These are phyloP conservation scores for Populus hybrid DNA, from an alignment of 441 rosid genomes.

Conservation along the genomic window DNA sequence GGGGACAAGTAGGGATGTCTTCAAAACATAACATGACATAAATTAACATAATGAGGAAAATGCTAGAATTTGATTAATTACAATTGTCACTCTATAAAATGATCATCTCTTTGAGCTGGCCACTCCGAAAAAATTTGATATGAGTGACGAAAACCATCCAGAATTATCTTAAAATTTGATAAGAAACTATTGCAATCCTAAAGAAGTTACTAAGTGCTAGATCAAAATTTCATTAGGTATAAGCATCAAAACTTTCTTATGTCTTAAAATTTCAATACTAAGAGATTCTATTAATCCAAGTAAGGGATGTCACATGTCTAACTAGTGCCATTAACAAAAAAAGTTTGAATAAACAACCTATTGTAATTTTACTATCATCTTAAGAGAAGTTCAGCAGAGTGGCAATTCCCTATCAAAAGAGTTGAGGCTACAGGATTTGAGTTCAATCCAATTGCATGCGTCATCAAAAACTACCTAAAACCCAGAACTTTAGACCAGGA, in stretches of 20 bases:
- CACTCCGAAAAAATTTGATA: no score
- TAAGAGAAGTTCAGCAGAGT: background rate
- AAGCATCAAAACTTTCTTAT: background rate
- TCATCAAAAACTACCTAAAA: background rate
- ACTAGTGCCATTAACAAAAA: background rate
- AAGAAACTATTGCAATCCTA: background rate
- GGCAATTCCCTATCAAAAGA: background rate
- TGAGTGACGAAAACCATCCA: background rate
- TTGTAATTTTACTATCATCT: background rate
- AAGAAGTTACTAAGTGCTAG: background rate
- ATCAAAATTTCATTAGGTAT: background rate
- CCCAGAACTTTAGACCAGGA: background rate
- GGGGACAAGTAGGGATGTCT: background rate
- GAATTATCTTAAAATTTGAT: background rate
- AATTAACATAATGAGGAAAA: background rate
- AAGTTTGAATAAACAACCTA: background rate
- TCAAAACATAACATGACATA: background rate
- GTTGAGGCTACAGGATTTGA: background rate
- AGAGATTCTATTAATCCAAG: background rate
- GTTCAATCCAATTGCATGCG: background rate
- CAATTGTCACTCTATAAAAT: background rate
- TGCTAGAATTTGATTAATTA: background rate
- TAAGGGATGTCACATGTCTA: background rate
- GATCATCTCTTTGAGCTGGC: no score
- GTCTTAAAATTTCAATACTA: background rate